Base-by-base conservation (phyloP, 2,329 filamentous ascomycete genomes). In the Blastomyces parvus region DNA sequence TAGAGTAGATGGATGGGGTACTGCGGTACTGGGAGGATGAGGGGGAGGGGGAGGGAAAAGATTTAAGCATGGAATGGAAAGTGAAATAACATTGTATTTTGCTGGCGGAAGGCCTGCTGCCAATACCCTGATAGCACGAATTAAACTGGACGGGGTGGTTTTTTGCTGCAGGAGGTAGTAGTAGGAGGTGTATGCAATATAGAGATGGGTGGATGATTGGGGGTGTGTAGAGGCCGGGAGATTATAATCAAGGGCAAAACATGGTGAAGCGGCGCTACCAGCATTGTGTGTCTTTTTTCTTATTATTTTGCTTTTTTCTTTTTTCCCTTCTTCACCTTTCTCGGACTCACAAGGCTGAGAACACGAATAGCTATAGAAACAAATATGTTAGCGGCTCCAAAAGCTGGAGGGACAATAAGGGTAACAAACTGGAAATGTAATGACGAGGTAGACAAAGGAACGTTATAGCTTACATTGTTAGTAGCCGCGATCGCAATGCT, bases 401-500 rank as follows among this genome's bases (percentile, higher is more conserved):
- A 53, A 33, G 3, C 17, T 44, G n/a, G 9, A 2, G 4, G 9
- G 25, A 1, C n/a, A 25, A 48, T 25, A 60, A 61, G 5, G 25
- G 30, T 40, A 25, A 67, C 76, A 25, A 3, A 48, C 14, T 3
- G 2, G 25, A 8, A 3, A 48, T n/a, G n/a, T 0, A 13, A 25
- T 25, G 72, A 62, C 62, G 65, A 61, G 50, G 44, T 14, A n/a
- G 14, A 42, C 44, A 14, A 22, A 17, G 55, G n/a, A 33, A 40
- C 19, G 65, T 30, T 60, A 53, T 3, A 52, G 82, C 93, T 88
- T 80, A 97, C 94, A 79, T 99, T 99, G 83, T 99, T 99, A 68
- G 94, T 99, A 65, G 94, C 94, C 70, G 94, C 94, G 81, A 99
- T 99, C 64, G 94, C 94, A 79, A 99, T 99, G 80, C 93, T 97